Evolutionary conservation across 805 yeast genomes (phyloP).

Genomic region (Danielia oregonensis): DNA sequence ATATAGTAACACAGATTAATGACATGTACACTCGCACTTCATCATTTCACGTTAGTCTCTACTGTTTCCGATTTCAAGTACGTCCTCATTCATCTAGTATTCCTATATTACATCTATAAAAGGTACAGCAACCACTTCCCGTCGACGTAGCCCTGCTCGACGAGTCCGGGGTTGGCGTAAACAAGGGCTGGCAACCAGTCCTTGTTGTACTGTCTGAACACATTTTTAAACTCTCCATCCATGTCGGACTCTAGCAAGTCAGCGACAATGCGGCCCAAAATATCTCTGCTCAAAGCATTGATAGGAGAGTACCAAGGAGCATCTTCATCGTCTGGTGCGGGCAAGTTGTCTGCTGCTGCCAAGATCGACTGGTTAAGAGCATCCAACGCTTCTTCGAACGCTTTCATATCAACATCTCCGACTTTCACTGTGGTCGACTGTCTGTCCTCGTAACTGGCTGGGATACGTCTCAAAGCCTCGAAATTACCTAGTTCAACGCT

Average conservation of each 20-base stretch:
- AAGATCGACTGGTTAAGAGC: conserved; percentile 21
- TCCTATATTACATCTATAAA: conserved; percentile 22
- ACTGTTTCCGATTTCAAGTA: no score
- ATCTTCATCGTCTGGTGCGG: conserved; percentile 14
- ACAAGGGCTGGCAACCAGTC: conserved; percentile 40
- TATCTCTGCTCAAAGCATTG: conserved; percentile 30
- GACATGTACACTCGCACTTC: no score
- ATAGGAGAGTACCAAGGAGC: conserved; percentile 23
- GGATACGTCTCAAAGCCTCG: conserved; percentile 32
- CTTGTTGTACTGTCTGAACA: conserved; percentile 34
- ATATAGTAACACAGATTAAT: no score
- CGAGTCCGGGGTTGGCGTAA: conserved; percentile 38
- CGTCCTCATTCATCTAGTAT: no score
- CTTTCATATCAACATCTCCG: conserved; percentile 34
- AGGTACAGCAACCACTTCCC: conserved; percentile 38
- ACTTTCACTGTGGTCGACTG: conserved; percentile 19
- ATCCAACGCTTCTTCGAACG: conserved; percentile 27
- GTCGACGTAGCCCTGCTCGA: conserved; percentile 31
- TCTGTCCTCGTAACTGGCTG: conserved; percentile 10
- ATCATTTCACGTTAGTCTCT: no score
- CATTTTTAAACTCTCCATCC: conserved; percentile 20
- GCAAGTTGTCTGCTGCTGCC: conserved; percentile 18
- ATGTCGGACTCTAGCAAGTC: conserved; percentile 25
- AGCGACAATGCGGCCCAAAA: conserved; percentile 28
- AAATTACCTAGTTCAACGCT: conserved; percentile 40